Evolutionary conservation across 2,329 filamentous ascomycete genomes (phyloP).

Genomic region (Lachnellula arida): DNA sequence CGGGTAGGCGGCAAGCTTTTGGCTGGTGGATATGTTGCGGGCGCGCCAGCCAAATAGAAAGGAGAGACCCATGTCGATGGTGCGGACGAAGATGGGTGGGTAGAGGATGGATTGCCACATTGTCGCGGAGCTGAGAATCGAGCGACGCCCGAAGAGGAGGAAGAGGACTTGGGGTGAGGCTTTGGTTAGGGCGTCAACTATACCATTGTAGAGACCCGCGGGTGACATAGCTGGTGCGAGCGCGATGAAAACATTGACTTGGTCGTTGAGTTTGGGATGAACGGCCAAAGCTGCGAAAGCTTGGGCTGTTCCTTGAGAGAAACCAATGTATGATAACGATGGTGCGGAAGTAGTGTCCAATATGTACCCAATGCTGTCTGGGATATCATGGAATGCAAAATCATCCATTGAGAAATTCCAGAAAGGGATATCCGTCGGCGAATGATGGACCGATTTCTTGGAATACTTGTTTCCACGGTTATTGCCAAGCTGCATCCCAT

Average conservation of each 20-base stretch:
- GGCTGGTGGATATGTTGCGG: conserved; percentile 74
- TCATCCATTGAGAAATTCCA: conserved; percentile 99
- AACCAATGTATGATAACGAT: conserved; percentile 92
- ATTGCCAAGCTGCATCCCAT: conserved; percentile 69
- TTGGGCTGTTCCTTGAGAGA: conserved; percentile 95
- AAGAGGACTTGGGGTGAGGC: conserved; percentile 89
- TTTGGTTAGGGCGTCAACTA: conserved; percentile 91
- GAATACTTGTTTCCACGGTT: conserved; percentile 99
- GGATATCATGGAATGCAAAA: conserved; percentile 96
- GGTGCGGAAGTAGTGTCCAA: conserved; percentile 75
- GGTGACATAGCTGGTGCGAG: conserved; percentile 96
- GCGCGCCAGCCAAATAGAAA: conserved; percentile 91
- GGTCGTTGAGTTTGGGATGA: conserved; percentile 84
- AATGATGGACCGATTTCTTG: conserved; percentile 78
- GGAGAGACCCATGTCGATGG: conserved; percentile 75
- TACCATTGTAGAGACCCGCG: conserved; percentile 79
- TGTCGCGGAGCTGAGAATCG: conserved; percentile 85
- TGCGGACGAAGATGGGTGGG: conserved; percentile 82
- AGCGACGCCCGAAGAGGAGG: conserved; percentile 85
- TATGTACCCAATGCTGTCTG: conserved; percentile 89
- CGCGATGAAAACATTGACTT: conserved; percentile 93
- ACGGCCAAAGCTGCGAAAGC: conserved; percentile 92
- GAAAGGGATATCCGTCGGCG: conserved; percentile 72
- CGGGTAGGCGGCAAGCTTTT: conserved; percentile 93
- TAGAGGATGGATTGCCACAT: conserved; percentile 98